Base-by-base conservation (phyloP, 305 asterid genomes). In the Rubia tinctorum region DNA sequence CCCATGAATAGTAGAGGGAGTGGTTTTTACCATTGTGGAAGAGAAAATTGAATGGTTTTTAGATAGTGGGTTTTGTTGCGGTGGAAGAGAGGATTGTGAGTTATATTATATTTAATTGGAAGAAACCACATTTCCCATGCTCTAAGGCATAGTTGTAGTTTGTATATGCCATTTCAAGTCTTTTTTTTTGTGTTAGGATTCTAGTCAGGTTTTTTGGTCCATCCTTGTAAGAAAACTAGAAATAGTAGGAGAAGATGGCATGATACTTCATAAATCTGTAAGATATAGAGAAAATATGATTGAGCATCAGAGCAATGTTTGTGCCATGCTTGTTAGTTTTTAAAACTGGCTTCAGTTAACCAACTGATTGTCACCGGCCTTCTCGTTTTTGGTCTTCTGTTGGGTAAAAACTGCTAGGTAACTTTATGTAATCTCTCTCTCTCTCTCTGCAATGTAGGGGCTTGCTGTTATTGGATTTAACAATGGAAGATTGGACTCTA, bases 391-490 rank as follows among this genome's bases (percentile, higher is more conserved):
- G 18, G 22, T 42, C 59, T 45, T 11, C n/a, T 49, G 45, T 66
- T 66, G 45, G 34, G 44, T 8, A 20, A 39, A 37, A 39, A n/a
- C 40, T 5, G 18, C 39, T 56, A 4, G 64, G 43, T 2, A n/a
- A 18, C 17, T 49, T 13, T 43, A 53, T 59, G 12, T 20, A 62
- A 59, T 71, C 71, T 30, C 68, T 69, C 74, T 73, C 12, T 9
- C 64, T 69, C 59, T 62, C 17, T 27, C 30, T 72, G 45, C 56
- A 47, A 1, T 60, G 23, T 93, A 95, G 99, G 99, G 88, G 20
- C 93, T 95, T 80, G 73, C 94, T 74, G 80, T 95, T 71, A 79
- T 95, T 81, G 96, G 96, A 49, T 89, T 95, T 78, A 89, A 91
- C 82, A 14, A 77, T 51, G 92, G 87, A 56, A 69, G 72, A 5